Evolutionary conservation across 192 early-diverging fungal species (phyloP).

Genomic region (Entrophospora sp.): DNA sequence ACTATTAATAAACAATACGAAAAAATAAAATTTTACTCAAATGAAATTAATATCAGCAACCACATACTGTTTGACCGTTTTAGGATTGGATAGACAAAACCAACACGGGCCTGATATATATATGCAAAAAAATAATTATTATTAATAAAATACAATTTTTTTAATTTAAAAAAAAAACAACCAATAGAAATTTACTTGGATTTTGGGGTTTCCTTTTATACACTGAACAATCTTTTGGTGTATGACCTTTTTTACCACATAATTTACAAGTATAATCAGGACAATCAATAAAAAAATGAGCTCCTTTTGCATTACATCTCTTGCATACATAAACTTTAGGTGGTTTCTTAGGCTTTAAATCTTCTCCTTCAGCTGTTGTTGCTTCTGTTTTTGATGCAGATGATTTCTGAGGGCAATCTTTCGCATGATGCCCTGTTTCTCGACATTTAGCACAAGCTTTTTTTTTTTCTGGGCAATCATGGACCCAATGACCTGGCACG

Average conservation of each 20-base stretch:
- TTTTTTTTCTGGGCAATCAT: constrained; percentile 33
- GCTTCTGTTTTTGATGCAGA: not conserved
- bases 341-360: not conserved
- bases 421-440: not conserved
- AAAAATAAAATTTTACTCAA: not conserved
- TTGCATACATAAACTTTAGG: constrained; percentile 37
- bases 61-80: constrained; percentile 67
- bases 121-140: not conserved
- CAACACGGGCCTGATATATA: constrained; percentile 60
- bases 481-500: constrained; percentile 35
- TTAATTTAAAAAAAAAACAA: not conserved
- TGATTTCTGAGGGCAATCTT: not conserved
- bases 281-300: constrained; percentile 45
- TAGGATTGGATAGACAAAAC: constrained; percentile 93
- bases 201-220: not conserved
- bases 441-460: not conserved
- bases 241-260: constrained; percentile 59
- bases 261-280: constrained; percentile 51
- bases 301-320: constrained; percentile 41
- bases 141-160: not conserved
- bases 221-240: constrained; percentile 45
- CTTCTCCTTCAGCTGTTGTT: no score
- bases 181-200: not conserved
- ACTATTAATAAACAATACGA: not conserved
- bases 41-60: not conserved